A percentile compares a stretch with the other conserved stretches of the same genome.
These are phyloP conservation scores for Paraurostyla sp. DNA, from an alignment of 73 alveolate species.

Conservation along the genomic window DNA sequence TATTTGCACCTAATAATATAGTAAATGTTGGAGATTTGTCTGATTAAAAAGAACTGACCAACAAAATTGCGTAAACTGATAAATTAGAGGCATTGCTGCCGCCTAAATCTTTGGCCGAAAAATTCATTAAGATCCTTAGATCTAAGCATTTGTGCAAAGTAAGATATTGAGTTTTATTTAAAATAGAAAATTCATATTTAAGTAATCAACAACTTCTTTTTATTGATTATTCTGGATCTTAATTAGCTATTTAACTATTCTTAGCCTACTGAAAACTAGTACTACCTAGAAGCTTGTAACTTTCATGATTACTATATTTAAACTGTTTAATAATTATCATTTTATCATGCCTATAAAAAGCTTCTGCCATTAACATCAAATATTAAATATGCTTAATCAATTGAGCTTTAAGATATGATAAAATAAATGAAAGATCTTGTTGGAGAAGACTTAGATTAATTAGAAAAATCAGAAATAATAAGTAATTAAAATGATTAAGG, in stretches of 20 bases:
- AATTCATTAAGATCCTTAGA: background rate
- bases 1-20: background rate
- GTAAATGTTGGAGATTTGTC: conserved; percentile 45
- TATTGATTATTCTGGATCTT: background rate
- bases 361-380: background rate
- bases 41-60: background rate
- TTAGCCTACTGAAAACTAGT: conserved; percentile 25
- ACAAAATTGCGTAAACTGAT: background rate
- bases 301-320: background rate
- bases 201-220: conserved; percentile 3
- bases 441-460: background rate
- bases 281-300: conserved; percentile 36
- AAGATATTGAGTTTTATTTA: background rate
- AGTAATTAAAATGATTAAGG: background rate
- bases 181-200: background rate
- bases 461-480: background rate
- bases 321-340: background rate
- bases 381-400: too few species aligned
- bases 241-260: conserved; percentile 16
- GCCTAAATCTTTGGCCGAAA: background rate
- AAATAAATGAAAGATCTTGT: background rate
- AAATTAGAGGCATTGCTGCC: background rate
- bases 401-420: background rate
- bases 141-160: background rate
- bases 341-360: background rate